Percentiles rank a stretch among this genome's conserved stretches.
Evolutionary conservation across 2,329 filamentous ascomycete genomes (phyloP).

Genomic region (Cyanodermella asteris): DNA sequence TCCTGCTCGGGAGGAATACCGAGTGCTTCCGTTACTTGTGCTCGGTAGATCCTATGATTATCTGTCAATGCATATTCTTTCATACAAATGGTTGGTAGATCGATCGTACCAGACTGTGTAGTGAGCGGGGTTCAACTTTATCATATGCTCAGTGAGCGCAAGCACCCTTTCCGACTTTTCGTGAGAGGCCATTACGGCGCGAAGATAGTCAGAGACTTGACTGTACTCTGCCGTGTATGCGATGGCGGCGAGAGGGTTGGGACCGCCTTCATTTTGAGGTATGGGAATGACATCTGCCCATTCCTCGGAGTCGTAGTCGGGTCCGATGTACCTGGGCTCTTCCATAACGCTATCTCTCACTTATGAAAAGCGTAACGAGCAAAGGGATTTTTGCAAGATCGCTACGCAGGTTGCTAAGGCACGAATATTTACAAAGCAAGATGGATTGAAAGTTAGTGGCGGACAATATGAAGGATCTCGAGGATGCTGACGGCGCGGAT

Average conservation of each 20-base stretch:
- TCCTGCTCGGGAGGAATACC: constrained; percentile 46
- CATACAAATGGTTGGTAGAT: neutral
- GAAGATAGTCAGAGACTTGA: constrained; percentile 81
- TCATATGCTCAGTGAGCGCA: constrained; percentile 69
- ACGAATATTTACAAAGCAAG: too few species aligned
- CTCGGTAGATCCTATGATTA: constrained; percentile 53
- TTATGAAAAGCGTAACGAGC: too few species aligned
- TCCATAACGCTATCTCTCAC: too few species aligned
- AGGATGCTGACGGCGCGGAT: too few species aligned
- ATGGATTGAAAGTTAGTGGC: too few species aligned
- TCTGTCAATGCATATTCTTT: neutral
- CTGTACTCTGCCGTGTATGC: constrained; percentile 77
- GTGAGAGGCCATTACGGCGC: constrained; percentile 75
- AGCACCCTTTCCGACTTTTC: constrained; percentile 65
- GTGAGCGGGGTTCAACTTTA: constrained; percentile 82
- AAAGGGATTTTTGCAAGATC: too few species aligned
- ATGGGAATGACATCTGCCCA: constrained; percentile 78
- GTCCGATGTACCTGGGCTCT: too few species aligned
- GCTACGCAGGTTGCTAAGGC: too few species aligned
- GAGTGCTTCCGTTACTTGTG: constrained; percentile 50
- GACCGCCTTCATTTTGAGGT: constrained; percentile 56
- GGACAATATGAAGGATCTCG: too few species aligned
- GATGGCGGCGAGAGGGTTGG: constrained; percentile 67
- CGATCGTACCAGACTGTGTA: constrained; percentile 71
- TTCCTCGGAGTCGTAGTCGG: constrained; percentile 44